These are phyloP conservation scores for Polytolypa hystricis DNA, from an alignment of 2,329 filamentous ascomycete species.

Conservation along the genomic window DNA sequence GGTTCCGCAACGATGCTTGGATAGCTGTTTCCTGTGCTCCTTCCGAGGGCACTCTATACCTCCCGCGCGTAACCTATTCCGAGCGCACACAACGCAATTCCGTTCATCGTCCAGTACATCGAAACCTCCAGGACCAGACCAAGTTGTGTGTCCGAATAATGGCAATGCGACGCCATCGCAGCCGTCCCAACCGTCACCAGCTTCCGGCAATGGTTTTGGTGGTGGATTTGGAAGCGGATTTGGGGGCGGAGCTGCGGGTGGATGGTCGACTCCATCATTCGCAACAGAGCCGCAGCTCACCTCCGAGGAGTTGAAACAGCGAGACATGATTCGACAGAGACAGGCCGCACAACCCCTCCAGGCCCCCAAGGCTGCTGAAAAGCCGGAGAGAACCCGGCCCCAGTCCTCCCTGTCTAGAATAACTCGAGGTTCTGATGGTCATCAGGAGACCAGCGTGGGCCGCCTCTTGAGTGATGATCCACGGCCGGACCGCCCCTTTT, in stretches of 20 bases:
- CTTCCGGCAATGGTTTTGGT: conserved; percentile 1
- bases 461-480: no score
- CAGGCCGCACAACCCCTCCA: not conserved
- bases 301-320: conserved; percentile 13
- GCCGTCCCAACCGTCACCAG: not conserved
- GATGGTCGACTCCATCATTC: not conserved
- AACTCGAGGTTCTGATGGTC: no score
- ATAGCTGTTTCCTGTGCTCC: conserved; percentile 3
- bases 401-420: no score
- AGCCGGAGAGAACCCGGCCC: no score
- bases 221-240: conserved; percentile 2
- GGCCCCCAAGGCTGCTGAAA: no score
- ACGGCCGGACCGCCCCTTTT: no score
- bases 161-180: not conserved
- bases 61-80: not conserved
- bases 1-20: conserved; percentile 5
- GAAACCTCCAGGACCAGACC: conserved; percentile 1
- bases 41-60: not conserved
- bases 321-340: conserved; percentile 3
- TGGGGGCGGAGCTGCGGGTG: not conserved
- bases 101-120: not conserved
- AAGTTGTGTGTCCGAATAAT: not conserved
- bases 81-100: conserved; percentile 2
- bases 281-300: conserved; percentile 7
- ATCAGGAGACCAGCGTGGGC: no score